Conservation (phyloP, 768 basidiomycete species). For the Pulveroboletus sp. region DNA sequence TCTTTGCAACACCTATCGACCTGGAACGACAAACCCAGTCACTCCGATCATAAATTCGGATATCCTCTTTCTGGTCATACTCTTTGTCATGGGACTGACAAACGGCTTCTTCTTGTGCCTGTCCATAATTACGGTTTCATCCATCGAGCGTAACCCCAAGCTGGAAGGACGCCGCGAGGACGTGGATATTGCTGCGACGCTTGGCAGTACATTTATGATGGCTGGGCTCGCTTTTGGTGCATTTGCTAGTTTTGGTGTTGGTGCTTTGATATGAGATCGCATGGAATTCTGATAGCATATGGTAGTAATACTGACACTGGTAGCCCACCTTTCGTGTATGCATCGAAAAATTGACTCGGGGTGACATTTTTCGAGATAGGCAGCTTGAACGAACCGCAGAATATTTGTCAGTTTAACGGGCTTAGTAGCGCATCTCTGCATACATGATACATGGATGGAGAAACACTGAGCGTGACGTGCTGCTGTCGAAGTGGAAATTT, state of each 20-base stretch:
- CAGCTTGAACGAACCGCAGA: too few species aligned
- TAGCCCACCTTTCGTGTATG: too few species aligned
- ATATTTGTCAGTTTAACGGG: too few species aligned
- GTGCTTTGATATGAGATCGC: too few species aligned
- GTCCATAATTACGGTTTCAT: slow-evolving; percentile 80
- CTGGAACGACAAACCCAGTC: slow-evolving; percentile 26
- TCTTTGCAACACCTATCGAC: slow-evolving; percentile 74
- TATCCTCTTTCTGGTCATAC: slow-evolving; percentile 63
- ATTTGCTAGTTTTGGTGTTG: slow-evolving; percentile 73
- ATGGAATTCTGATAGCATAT: too few species aligned
- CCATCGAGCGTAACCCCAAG: slow-evolving; percentile 69
- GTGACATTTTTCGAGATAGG: too few species aligned
- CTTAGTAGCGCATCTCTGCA: too few species aligned
- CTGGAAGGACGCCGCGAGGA: slow-evolving; percentile 66
- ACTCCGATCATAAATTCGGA: slow-evolving; percentile 66
- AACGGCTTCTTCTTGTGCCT: slow-evolving; percentile 79
- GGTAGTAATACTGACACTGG: too few species aligned
- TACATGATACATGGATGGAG: too few species aligned
- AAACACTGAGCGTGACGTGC: too few species aligned
- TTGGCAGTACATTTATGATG: slow-evolving; percentile 74
- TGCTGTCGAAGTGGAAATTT: too few species aligned
- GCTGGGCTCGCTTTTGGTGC: slow-evolving; percentile 75
- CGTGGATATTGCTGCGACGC: slow-evolving; percentile 78
- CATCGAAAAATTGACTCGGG: too few species aligned
- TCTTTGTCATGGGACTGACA: slow-evolving; percentile 65